phyloP scores from a whole-genome alignment of 305 asterid species.

The Petunia hybrid region DNA sequence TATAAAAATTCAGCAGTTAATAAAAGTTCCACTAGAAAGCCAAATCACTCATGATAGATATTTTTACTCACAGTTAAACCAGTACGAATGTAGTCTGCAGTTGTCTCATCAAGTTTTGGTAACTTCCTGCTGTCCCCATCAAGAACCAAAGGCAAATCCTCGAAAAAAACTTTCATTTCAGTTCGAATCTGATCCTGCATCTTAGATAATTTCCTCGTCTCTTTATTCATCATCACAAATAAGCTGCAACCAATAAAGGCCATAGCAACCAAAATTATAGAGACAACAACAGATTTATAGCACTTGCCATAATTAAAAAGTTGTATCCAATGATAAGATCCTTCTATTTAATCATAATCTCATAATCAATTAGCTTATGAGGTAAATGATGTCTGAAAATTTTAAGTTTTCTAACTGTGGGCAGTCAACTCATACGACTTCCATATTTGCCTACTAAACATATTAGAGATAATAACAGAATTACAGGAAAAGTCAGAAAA shows the following conservation, averaged over 20 bases:
- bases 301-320: too few relatives aligned
- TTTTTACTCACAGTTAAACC: slow-evolving; percentile 80
- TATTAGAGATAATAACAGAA: too few relatives aligned
- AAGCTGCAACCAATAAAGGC: slow-evolving; percentile 50
- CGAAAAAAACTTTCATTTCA: slow-evolving; percentile 78
- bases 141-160: slow-evolving; percentile 86
- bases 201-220: slow-evolving; percentile 89
- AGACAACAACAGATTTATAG: too few relatives aligned
- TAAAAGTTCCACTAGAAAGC: background rate
- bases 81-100: slow-evolving; percentile 66
- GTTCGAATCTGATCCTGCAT: slow-evolving; percentile 91
- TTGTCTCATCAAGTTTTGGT: slow-evolving; percentile 86
- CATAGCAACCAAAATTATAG: background rate
- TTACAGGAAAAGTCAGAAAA: too few relatives aligned
- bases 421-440: too few relatives aligned
- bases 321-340: too few relatives aligned
- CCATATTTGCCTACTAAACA: too few relatives aligned
- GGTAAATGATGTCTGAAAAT: too few relatives aligned
- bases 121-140: slow-evolving; percentile 82
- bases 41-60: background rate
- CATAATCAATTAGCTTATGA: too few relatives aligned
- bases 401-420: too few relatives aligned
- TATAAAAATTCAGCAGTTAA: slow-evolving; percentile 31
- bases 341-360: too few relatives aligned
- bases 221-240: slow-evolving; percentile 99